Conservation (phyloP, 129 eudicot species). For the Lactuca sativa region DNA sequence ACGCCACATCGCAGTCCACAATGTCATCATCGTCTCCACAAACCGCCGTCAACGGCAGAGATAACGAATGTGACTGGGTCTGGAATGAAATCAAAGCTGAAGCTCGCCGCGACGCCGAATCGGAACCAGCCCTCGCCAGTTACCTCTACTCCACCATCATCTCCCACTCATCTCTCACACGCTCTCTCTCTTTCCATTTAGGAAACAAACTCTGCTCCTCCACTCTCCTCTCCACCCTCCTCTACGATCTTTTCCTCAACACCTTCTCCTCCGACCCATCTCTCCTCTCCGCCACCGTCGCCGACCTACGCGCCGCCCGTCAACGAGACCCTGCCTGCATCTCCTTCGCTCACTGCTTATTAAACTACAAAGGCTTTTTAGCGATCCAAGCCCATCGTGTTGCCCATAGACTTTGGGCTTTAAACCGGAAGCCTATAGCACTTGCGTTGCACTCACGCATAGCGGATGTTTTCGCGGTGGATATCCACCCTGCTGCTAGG, state of each 20-base stretch:
- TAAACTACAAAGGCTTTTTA: slow-evolving; percentile 65
- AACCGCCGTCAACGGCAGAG: slow-evolving; percentile 23
- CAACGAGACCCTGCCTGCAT: slow-evolving; percentile 59
- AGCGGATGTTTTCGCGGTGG: slow-evolving; percentile 62
- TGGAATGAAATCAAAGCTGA: slow-evolving; percentile 58
- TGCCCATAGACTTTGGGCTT: slow-evolving; percentile 54
- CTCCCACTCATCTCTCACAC: slow-evolving; percentile 53
- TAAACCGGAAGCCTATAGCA: slow-evolving; percentile 54
- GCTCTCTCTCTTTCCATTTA: slow-evolving; percentile 53
- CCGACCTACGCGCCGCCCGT: slow-evolving; percentile 61
- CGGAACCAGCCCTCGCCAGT: slow-evolving; percentile 62
- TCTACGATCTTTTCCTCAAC: slow-evolving; percentile 50
- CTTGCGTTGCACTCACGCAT: slow-evolving; percentile 58
- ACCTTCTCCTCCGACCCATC: slow-evolving; percentile 37
- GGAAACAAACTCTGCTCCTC: slow-evolving; percentile 67
- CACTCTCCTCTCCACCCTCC: slow-evolving; percentile 50
- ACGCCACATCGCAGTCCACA: slow-evolving; percentile 17
- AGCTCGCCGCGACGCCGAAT: slow-evolving; percentile 65
- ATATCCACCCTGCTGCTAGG: slow-evolving; percentile 68
- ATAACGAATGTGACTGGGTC: slow-evolving; percentile 40
- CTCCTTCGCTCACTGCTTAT: slow-evolving; percentile 57
- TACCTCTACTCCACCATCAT: slow-evolving; percentile 66
- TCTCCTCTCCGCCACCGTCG: slow-evolving; percentile 41
- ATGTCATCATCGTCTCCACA: slow-evolving; percentile 19
- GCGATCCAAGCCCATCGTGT: slow-evolving; percentile 63